phyloP scores from a whole-genome alignment of 2,329 filamentous ascomycete genomes.

The Aspergillus aculeatinus region DNA sequence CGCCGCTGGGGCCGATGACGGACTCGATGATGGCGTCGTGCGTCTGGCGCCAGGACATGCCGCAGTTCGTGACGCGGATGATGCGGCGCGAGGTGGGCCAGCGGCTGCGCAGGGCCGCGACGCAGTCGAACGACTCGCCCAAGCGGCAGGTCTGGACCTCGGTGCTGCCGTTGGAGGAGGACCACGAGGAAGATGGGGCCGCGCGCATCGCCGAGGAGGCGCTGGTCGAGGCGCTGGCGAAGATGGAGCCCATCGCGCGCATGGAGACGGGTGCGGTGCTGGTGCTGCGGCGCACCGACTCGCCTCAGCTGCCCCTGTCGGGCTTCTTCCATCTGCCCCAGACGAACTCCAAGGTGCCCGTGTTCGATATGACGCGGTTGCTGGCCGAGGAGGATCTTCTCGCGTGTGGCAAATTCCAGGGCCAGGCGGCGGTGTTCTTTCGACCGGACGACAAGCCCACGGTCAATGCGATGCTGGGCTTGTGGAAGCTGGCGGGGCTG shows the following conservation, averaged over 20 bases:
- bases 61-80: slow-evolving; percentile 39
- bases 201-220: slow-evolving; percentile 11
- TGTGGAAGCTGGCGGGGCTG: slow-evolving; percentile 43
- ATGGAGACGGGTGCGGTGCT: slow-evolving; percentile 35
- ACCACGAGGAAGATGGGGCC: too few relatives aligned
- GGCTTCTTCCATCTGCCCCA: slow-evolving; percentile 33
- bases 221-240: slow-evolving; percentile 22
- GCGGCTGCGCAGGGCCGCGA: slow-evolving; percentile 35
- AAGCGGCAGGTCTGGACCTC: slow-evolving; percentile 27
- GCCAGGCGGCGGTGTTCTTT: slow-evolving; percentile 35
- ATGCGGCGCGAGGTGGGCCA: slow-evolving; percentile 39
- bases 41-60: slow-evolving; percentile 51
- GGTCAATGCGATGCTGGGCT: slow-evolving; percentile 32
- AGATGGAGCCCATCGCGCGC: slow-evolving; percentile 24
- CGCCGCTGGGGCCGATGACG: slow-evolving; percentile 30
- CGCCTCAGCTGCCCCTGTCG: slow-evolving; percentile 15
- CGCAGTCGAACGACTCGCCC: slow-evolving; percentile 20
- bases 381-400: slow-evolving; percentile 34
- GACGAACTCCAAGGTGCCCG: slow-evolving; percentile 32
- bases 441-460: slow-evolving; percentile 30
- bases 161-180: slow-evolving; percentile 10
- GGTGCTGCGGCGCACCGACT: slow-evolving; percentile 11
- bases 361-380: slow-evolving; percentile 38
- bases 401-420: slow-evolving; percentile 30
- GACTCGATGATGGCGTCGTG: slow-evolving; percentile 29